phyloP scores from a whole-genome alignment of 129 eudicot species.

The Flaveria brownii region DNA sequence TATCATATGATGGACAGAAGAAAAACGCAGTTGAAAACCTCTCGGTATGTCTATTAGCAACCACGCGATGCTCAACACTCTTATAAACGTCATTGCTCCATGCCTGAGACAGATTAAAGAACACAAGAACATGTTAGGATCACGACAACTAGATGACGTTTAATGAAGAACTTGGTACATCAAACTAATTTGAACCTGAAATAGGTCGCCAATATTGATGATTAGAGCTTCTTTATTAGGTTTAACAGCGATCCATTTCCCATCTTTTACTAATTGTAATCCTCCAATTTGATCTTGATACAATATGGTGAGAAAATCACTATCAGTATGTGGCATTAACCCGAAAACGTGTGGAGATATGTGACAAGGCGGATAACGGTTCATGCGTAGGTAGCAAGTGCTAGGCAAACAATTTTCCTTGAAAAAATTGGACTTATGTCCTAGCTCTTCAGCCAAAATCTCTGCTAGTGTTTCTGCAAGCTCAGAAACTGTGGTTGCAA shows the following conservation, averaged over 20 bases:
- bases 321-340: conserved; percentile 78
- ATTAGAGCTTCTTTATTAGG: conserved; percentile 72
- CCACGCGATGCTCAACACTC: conserved; percentile 80
- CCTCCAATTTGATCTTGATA: conserved; percentile 82
- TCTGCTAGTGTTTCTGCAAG: conserved; percentile 57
- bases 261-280: conserved; percentile 67
- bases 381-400: conserved; percentile 65
- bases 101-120: conserved; percentile 47
- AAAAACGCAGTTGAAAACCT: conserved; percentile 84
- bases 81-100: conserved; percentile 88
- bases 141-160: no score
- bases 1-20: conserved; percentile 73
- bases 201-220: conserved; percentile 78
- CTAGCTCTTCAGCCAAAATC: conserved; percentile 61
- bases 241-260: conserved; percentile 74
- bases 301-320: conserved; percentile 76
- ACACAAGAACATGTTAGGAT: no score
- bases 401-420: conserved; percentile 50
- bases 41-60: conserved; percentile 50
- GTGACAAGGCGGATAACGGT: conserved; percentile 72
- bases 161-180: not conserved
- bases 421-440: conserved; percentile 39
- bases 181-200: conserved; percentile 52
- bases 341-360: conserved; percentile 40
- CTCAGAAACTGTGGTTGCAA: conserved; percentile 45